phyloP scores from a whole-genome alignment of 805 yeast species.

The Metschnikowia lachancei region DNA sequence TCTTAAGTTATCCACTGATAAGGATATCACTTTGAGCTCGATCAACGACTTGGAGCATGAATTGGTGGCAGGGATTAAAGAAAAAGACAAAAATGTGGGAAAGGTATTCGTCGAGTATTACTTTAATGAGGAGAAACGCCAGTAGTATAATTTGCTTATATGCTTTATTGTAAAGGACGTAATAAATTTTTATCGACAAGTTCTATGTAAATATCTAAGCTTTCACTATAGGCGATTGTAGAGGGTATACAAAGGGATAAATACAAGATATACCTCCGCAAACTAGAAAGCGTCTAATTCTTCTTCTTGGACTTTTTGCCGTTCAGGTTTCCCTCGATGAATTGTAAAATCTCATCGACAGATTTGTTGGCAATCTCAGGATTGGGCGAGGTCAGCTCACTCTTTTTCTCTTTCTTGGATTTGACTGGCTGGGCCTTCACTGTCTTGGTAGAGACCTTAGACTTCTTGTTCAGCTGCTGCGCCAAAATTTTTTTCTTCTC shows the following conservation, averaged over 20 bases:
- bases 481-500: slow-evolving; percentile 27
- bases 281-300: slow-evolving; percentile 5
- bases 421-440: slow-evolving; percentile 20
- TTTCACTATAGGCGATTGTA: slow-evolving; percentile 1
- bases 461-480: slow-evolving; percentile 20
- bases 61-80: slow-evolving; percentile 14
- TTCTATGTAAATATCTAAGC: slow-evolving; percentile 3
- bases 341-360: slow-evolving; percentile 68
- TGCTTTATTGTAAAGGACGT: background rate
- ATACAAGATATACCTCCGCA: slow-evolving; percentile 9
- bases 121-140: slow-evolving; percentile 1
- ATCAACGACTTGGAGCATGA: slow-evolving; percentile 15
- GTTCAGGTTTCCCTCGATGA: slow-evolving; percentile 55
- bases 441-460: slow-evolving; percentile 20
- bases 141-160: background rate
- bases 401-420: slow-evolving; percentile 18
- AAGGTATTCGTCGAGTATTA: slow-evolving; percentile 18
- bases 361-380: slow-evolving; percentile 62
- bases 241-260: slow-evolving; percentile 6
- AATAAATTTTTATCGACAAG: background rate
- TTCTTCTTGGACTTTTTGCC: slow-evolving; percentile 24
- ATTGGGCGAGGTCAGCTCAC: slow-evolving; percentile 27
- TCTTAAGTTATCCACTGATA: slow-evolving; percentile 28
- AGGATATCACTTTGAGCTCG: slow-evolving; percentile 19
- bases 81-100: slow-evolving; percentile 17